Conservation (phyloP, 2,329 filamentous ascomycete genomes). For the Penicillium vulpinum region DNA sequence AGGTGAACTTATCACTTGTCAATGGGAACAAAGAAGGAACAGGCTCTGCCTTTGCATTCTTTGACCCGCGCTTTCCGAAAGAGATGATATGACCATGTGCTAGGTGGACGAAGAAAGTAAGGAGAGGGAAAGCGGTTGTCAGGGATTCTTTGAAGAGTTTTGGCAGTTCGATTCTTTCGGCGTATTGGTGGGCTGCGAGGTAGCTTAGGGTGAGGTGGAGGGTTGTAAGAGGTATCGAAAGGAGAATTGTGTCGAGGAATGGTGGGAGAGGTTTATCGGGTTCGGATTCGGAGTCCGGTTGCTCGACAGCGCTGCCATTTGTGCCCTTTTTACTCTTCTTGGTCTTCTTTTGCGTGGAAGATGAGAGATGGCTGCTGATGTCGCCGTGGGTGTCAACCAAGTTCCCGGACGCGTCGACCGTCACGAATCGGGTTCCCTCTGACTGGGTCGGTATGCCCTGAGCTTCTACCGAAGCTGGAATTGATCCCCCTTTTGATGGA, state of each 20-base stretch:
- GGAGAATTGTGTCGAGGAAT: constrained; percentile 46
- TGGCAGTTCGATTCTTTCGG: constrained; percentile 37
- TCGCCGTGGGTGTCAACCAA: constrained; percentile 21
- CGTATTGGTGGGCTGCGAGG: constrained; percentile 50
- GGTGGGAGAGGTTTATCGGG: constrained; percentile 34
- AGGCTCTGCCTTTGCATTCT: background rate
- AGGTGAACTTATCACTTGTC: constrained; percentile 25
- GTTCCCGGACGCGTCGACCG: constrained; percentile 30
- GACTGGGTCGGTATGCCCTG: constrained; percentile 11
- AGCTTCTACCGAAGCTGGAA: background rate
- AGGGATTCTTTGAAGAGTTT: constrained; percentile 39
- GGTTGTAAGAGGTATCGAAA: constrained; percentile 44
- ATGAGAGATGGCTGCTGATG: constrained; percentile 12
- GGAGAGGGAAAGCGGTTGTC: constrained; percentile 43
- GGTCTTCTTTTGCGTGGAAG: constrained; percentile 3
- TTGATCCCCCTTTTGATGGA: constrained; percentile 15
- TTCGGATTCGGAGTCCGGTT: constrained; percentile 14
- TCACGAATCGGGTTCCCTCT: constrained; percentile 36
- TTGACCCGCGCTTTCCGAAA: constrained; percentile 19
- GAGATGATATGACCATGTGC: constrained; percentile 47
- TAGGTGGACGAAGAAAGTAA: constrained; percentile 47
- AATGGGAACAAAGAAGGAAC: constrained; percentile 26
- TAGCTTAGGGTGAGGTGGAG: constrained; percentile 49
- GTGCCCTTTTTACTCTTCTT: background rate
- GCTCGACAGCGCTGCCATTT: background rate